Percentiles rank a stretch among this genome's conserved stretches.
These are phyloP conservation scores for Cercospora canescens DNA, from an alignment of 2,329 filamentous ascomycete species.

Conservation along the genomic window DNA sequence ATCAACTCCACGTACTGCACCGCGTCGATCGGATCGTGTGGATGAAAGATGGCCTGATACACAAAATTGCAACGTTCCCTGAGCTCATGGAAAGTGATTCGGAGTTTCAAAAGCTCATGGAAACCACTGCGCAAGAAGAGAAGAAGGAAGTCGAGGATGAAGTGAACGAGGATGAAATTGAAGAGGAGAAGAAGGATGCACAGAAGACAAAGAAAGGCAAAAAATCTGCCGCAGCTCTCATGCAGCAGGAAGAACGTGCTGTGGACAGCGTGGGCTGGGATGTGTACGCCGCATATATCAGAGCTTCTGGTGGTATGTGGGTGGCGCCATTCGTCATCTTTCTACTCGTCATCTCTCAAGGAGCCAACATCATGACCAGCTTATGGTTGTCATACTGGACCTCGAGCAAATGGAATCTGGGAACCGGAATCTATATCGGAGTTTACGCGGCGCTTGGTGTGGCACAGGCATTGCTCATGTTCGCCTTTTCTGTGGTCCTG, in stretches of 20 bases:
- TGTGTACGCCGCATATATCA: slow-evolving; percentile 76
- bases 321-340: slow-evolving; percentile 65
- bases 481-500: slow-evolving; percentile 75
- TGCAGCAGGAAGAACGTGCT: slow-evolving; percentile 73
- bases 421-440: slow-evolving; percentile 63
- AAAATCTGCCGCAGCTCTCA: slow-evolving; percentile 58
- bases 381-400: slow-evolving; percentile 97
- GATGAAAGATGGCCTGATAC: slow-evolving; percentile 84
- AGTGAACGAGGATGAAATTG: slow-evolving; percentile 50
- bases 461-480: slow-evolving; percentile 72
- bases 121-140: slow-evolving; percentile 63
- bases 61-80: slow-evolving; percentile 84
- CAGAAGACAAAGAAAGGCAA: slow-evolving; percentile 59
- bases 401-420: slow-evolving; percentile 69
- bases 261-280: slow-evolving; percentile 75
- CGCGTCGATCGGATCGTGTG: slow-evolving; percentile 90
- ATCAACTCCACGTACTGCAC: slow-evolving; percentile 89
- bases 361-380: slow-evolving; percentile 81
- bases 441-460: slow-evolving; percentile 71
- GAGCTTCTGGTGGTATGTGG: slow-evolving; percentile 69
- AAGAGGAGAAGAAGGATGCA: slow-evolving; percentile 58
- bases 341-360: slow-evolving; percentile 72
- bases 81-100: slow-evolving; percentile 78
- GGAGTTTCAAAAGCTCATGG: slow-evolving; percentile 82
- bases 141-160: slow-evolving; percentile 53